A percentile compares a stretch with the other conserved stretches of the same genome.
Evolutionary conservation across 2,329 filamentous ascomycete genomes (phyloP).

Genomic region (Xylaria arbuscula): DNA sequence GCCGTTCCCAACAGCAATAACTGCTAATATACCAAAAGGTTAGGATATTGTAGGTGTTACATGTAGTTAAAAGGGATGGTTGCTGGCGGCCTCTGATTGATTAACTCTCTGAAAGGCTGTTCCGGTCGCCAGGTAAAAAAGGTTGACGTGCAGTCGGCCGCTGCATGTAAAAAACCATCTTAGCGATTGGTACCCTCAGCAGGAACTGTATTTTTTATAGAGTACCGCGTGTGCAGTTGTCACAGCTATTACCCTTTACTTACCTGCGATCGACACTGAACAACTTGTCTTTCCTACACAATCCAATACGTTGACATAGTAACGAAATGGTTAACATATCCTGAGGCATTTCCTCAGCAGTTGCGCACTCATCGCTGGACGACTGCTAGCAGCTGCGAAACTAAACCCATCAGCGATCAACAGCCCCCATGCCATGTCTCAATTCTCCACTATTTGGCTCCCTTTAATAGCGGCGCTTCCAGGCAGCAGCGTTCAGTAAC

Average conservation of each 20-base stretch:
- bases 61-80: neutral
- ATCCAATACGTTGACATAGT: neutral
- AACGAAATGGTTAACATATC: neutral
- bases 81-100: conserved; percentile 1
- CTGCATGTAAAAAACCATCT: no score
- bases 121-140: conserved; percentile 5
- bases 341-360: neutral
- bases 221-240: no score
- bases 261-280: no score
- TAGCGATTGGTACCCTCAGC: no score
- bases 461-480: neutral
- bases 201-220: no score
- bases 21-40: no score
- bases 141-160: conserved; percentile 3
- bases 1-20: no score
- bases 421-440: neutral
- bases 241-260: no score
- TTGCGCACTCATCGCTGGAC: neutral
- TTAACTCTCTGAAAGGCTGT: neutral
- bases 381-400: neutral
- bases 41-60: no score
- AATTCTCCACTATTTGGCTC: neutral
- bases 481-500: neutral
- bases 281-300: neutral
- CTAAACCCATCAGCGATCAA: neutral